Base-by-base conservation (phyloP, 2,329 filamentous ascomycete genomes). In the Thelonectria blattea region DNA sequence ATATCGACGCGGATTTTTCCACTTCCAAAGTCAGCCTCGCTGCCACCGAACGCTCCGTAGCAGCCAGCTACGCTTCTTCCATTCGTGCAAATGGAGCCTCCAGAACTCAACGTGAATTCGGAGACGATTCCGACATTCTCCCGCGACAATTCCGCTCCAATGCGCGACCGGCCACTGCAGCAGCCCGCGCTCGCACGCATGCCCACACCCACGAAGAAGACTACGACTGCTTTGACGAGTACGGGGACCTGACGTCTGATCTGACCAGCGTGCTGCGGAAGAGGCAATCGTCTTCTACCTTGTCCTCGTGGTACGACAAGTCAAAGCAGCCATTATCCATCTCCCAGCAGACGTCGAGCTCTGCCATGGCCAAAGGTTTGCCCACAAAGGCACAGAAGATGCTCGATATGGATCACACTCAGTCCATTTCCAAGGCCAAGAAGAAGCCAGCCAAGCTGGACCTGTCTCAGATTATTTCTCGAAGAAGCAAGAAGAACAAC, bases 281-380 rank as follows among this genome's bases (percentile, higher is more conserved):
- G 50, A 80, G 79, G 32, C 76, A 79, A 47, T 87, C 85, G 2
- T 80, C 76, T 39, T 85, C 84, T 5, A 86, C 84, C n/a, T 80
- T 86, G 60, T 76, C 76, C 32, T 84, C 83, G 1, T 84, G 81
- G 72, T 87, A 87, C 71, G 84, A 87, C 72, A 82, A 83, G 68
- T 71, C 81, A 5, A 85, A 84, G 66, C 77, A 83, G 49, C 83
- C 84, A 11, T 76, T 86, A 5, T 78, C 82, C n/a, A 81, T 85
- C 61, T 85, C 84, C 1, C 84, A 86, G 66, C 84, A 87, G 69
- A 86, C 85, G 0, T 85, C 84, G 0, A 81, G 78, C 45, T 85
- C 84, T 1, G 81, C 83, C 60, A 86, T 87, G 80, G 83, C 84
- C 20, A 85, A 83, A 65, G 83, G 83, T 3, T 70, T 81, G 5